Conservation (phyloP, 768 basidiomycete genomes). For the Coprinopsis strossmayeri region DNA sequence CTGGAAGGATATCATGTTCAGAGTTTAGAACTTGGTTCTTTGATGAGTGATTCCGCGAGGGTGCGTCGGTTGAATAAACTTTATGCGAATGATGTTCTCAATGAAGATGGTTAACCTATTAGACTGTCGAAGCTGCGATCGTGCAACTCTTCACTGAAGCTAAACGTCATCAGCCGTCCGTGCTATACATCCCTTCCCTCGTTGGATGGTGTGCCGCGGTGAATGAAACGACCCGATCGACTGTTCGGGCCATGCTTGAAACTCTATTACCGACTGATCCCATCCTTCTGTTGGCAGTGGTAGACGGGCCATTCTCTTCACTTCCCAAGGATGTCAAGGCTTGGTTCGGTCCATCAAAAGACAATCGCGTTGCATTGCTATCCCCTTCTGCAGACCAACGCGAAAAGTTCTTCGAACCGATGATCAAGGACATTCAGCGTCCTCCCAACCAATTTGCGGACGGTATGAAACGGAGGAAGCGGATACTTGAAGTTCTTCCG, state of each 20-base stretch:
- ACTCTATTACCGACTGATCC: slow-evolving; percentile 89
- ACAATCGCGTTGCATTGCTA: slow-evolving; percentile 65
- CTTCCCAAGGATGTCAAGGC: slow-evolving; percentile 77
- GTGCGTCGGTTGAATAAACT: slow-evolving; percentile 37
- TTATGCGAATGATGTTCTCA: background rate
- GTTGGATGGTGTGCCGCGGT: slow-evolving; percentile 81
- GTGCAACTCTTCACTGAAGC: slow-evolving; percentile 96
- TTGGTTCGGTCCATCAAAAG: slow-evolving; percentile 83
- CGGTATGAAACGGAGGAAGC: slow-evolving; percentile 74
- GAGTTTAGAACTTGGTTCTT: slow-evolving; percentile 81
- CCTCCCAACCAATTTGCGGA: slow-evolving; percentile 89
- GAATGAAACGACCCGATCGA: slow-evolving; percentile 76
- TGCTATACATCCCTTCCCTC: slow-evolving; percentile 91
- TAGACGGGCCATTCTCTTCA: slow-evolving; percentile 65
- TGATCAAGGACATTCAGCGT: slow-evolving; percentile 62
- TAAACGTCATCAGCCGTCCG: slow-evolving; percentile 92
- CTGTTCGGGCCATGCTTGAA: slow-evolving; percentile 87
- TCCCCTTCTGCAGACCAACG: slow-evolving; percentile 52
- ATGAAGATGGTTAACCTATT: slow-evolving; percentile 1
- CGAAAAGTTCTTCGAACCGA: slow-evolving; percentile 64
- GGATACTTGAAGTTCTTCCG: slow-evolving; percentile 79
- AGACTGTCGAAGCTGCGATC: slow-evolving; percentile 89
- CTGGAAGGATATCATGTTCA: slow-evolving; percentile 96
- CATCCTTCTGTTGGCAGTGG: slow-evolving; percentile 84
- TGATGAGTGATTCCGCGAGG: slow-evolving; percentile 85